Evolutionary conservation across 176 grass and related monocot genomes (phyloP), one percentile per base, ranked within the genome.

Genomic region (Eleusine indica): DNA sequence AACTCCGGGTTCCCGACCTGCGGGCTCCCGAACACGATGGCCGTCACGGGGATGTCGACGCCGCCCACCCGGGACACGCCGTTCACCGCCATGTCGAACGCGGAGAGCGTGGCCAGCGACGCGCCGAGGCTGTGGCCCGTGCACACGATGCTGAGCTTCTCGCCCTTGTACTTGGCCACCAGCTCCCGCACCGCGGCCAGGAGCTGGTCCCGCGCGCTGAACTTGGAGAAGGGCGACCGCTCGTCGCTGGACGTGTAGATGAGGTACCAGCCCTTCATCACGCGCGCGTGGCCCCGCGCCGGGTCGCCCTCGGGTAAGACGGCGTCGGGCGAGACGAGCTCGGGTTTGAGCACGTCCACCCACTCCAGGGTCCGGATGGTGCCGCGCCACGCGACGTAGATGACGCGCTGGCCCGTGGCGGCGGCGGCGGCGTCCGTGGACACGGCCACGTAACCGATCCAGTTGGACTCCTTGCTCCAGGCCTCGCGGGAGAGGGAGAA

Each of bases 381-480:
- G 60, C 96, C 93, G 53, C 96, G 91, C 91, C 85, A 91, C 19
- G 87, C 89, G 4, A 95, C 70, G 77, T 90, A 93, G 79, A 98
- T 95, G 57, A 95, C 92, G 47, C 96, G 96, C 15, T 76, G 88
- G 35, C 93, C 85, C 57, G 88, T 41, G 44, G 88, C 87, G 17
- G 85, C 80, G 8, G 63, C 86, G 42, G 88, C 89, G 75, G 76
- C 76, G 84, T 89, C 89, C n/a, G 78, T 84, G 2, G 92, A 94
- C 32, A 95, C 89, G 29, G 90, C 72, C 18, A 98, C 89, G 68
- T 95, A 95, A 57, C 95, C 92, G 0, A 98, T 90, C 95, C 95
- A 98, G 76, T 98, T 98, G 35, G 92, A 94, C 87, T 94, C 90
- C 86, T 90, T 94, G 88, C 91, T 98, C 95, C 95, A 98, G 4